These are phyloP conservation scores for Mucuna pruriens DNA, from an alignment of 306 rosid genomes.

Conservation along the genomic window DNA sequence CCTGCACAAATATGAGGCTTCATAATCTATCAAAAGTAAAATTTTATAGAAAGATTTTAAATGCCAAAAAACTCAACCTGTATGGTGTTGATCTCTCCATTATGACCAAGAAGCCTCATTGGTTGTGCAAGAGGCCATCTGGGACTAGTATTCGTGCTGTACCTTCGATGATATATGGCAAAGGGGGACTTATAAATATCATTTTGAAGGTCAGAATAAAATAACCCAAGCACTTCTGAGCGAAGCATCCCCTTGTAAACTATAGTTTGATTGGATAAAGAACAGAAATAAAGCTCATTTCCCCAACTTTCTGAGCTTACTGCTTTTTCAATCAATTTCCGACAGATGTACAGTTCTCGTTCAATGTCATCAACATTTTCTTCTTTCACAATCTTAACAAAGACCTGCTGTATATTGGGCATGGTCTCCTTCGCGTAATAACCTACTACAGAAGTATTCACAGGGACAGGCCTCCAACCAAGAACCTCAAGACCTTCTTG, in stretches of 20 bases:
- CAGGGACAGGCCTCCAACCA: constrained; percentile 99
- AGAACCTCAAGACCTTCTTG: constrained; percentile 99
- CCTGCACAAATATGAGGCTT: constrained; percentile 56
- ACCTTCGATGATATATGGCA: constrained; percentile 98
- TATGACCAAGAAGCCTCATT: constrained; percentile 98
- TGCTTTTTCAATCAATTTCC: constrained; percentile 93
- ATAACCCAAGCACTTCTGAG: constrained; percentile 91
- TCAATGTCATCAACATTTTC: constrained; percentile 95
- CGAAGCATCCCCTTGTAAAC: constrained; percentile 99
- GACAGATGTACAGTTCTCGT: constrained; percentile 92
- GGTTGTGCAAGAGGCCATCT: constrained; percentile 99
- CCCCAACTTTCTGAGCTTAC: constrained; percentile 89
- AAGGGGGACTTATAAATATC: constrained; percentile 85
- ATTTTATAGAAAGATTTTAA: constrained; percentile 24
- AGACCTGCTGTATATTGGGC: constrained; percentile 95
- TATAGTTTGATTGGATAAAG: constrained; percentile 95
- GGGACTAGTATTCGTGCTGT: constrained; percentile 98
- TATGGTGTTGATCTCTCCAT: constrained; percentile 97
- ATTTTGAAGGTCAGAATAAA: constrained; percentile 92
- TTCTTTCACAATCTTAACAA: constrained; percentile 87
- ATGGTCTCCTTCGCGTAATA: constrained; percentile 90
- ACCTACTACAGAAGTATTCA: constrained; percentile 88
- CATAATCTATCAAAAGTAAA: constrained; percentile 35
- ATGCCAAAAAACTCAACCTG: constrained; percentile 67
- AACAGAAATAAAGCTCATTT: constrained; percentile 95